phyloP scores from a whole-genome alignment of 768 basidiomycete species.

The Trametes coccinea region DNA sequence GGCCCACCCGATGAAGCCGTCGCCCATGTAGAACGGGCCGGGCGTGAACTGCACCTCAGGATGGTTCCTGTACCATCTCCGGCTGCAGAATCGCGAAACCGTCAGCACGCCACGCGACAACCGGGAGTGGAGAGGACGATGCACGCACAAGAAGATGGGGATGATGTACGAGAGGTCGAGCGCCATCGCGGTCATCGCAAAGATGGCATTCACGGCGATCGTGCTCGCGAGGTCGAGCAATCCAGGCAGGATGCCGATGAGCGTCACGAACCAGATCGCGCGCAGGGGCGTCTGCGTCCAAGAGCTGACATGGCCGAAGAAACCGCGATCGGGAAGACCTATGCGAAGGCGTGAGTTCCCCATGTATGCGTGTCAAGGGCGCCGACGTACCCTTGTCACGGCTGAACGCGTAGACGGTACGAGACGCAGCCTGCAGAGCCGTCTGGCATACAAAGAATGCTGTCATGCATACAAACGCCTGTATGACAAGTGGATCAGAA shows the following conservation, averaged over 20 bases:
- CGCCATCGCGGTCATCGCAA: conserved; percentile 78
- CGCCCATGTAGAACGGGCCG: conserved; percentile 85
- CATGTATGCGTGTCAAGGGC: not conserved
- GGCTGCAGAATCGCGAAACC: conserved; percentile 30
- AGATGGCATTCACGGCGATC: conserved; percentile 77
- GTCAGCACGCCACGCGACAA: not conserved
- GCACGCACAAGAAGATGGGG: conserved; percentile 62
- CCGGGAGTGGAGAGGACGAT: not conserved
- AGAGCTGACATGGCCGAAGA: conserved; percentile 67
- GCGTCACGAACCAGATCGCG: conserved; percentile 72
- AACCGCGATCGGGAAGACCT: conserved; percentile 76
- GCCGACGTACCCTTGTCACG: conserved; percentile 61
- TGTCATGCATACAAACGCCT: conserved; percentile 78
- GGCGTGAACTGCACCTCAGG: conserved; percentile 84
- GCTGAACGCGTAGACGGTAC: conserved; percentile 84
- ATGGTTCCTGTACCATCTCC: conserved; percentile 67
- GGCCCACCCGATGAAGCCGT: conserved; percentile 59
- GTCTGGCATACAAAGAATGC: conserved; percentile 86
- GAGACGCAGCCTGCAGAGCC: conserved; percentile 78
- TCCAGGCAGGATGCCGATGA: conserved; percentile 67
- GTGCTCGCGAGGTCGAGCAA: conserved; percentile 77
- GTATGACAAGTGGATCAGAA: not conserved
- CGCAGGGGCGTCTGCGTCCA: conserved; percentile 74
- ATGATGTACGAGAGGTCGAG: conserved; percentile 81
- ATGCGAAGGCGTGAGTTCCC: conserved; percentile 10